Conservation (phyloP, 2,329 filamentous ascomycete species). For the Mollisia scopiformis region DNA sequence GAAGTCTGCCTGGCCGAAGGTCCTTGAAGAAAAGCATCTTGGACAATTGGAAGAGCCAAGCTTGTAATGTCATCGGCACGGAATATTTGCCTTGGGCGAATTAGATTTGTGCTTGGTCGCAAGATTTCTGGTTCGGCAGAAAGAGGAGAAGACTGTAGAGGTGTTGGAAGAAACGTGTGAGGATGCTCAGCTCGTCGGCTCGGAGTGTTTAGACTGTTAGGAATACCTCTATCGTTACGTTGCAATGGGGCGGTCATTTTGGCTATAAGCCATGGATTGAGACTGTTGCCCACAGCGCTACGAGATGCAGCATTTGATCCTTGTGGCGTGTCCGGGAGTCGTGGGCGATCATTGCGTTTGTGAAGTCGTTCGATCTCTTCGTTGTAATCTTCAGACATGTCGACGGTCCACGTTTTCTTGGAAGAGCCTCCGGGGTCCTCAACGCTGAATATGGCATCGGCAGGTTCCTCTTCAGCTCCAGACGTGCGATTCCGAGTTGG, state of each 20-base stretch:
- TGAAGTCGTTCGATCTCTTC: slow-evolving; percentile 40
- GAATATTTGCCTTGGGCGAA: slow-evolving; percentile 1
- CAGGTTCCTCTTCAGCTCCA: too few species aligned
- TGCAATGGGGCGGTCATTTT: slow-evolving; percentile 38
- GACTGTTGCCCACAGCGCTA: not conserved
- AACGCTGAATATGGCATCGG: not conserved
- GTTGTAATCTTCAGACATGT: slow-evolving; percentile 51
- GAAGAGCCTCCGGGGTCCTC: not conserved
- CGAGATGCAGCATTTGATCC: not conserved
- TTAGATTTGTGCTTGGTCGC: not conserved
- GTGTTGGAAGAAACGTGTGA: slow-evolving; percentile 11
- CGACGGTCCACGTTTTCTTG: slow-evolving; percentile 39
- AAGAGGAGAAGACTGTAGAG: slow-evolving; percentile 19
- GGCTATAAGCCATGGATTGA: slow-evolving; percentile 46
- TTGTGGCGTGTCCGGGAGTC: not conserved
- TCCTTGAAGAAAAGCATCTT: not conserved
- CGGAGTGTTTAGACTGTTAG: not conserved
- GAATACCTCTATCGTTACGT: not conserved
- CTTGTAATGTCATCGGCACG: slow-evolving; percentile 8
- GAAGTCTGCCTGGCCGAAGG: not conserved
- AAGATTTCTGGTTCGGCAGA: not conserved
- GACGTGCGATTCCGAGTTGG: not conserved
- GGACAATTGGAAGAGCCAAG: not conserved
- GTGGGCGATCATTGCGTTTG: not conserved
- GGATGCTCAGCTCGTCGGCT: not conserved